Evolutionary conservation across 2,329 filamentous ascomycete species (phyloP).

Genomic region (Diaporthe sp.): DNA sequence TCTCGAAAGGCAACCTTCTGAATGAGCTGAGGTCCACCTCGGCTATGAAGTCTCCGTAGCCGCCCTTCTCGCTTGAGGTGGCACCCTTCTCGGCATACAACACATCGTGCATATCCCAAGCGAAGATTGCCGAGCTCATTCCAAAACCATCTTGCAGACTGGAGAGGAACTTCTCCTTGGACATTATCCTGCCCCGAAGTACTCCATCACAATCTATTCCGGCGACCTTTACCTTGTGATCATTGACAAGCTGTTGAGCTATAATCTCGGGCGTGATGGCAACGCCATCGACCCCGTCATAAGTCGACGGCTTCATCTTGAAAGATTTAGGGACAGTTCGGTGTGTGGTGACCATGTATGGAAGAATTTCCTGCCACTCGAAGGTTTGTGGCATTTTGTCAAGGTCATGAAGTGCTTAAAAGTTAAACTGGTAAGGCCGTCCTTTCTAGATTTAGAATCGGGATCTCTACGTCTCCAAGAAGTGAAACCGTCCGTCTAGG

Average conservation of each 20-base stretch:
- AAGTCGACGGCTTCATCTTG: not conserved
- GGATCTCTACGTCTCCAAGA: not conserved
- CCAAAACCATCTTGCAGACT: not conserved
- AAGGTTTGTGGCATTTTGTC: fast-evolving
- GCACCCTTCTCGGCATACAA: not conserved
- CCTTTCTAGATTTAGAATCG: not conserved
- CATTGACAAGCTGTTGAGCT: not conserved
- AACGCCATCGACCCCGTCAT: not conserved
- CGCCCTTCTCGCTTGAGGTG: not conserved
- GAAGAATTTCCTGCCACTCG: not conserved
- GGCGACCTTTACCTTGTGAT: not conserved
- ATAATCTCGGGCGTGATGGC: not conserved
- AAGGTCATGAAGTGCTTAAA: not conserved
- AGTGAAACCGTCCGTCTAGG: not conserved
- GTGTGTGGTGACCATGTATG: not conserved
- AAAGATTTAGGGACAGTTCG: fast-evolving
- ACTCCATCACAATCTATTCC: not conserved
- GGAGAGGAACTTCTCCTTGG: not conserved
- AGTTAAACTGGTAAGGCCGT: not conserved
- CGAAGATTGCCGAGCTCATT: not conserved
- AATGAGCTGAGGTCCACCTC: not conserved
- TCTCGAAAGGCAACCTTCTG: not conserved
- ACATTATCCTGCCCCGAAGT: not conserved
- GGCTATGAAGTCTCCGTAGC: not conserved
- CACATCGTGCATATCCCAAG: not conserved